A percentile compares a stretch with the other conserved stretches of the same genome.
These are phyloP conservation scores for Cryphonectria carpinicola DNA, from an alignment of 2,329 filamentous ascomycete species.

Conservation along the genomic window DNA sequence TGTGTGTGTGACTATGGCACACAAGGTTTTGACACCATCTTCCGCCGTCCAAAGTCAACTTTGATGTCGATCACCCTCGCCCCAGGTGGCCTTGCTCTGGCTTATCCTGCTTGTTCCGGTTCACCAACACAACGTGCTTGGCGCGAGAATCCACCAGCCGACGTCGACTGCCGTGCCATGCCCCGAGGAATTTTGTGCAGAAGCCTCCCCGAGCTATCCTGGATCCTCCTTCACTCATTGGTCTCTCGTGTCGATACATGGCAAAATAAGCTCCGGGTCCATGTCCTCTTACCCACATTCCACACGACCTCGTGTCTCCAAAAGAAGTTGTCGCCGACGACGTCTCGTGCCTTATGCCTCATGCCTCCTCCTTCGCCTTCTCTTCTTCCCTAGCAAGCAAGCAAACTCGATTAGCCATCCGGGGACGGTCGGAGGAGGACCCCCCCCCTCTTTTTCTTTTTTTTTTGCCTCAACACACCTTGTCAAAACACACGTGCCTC, in stretches of 20 bases:
- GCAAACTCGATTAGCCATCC: neutral
- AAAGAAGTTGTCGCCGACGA: neutral
- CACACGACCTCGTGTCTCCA: neutral
- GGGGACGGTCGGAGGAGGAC: neutral
- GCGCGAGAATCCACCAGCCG: neutral
- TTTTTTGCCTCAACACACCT: neutral
- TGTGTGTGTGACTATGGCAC: neutral
- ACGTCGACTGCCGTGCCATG: neutral
- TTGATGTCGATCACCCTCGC: neutral
- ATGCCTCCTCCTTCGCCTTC: too few relatives aligned
- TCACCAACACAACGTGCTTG: neutral
- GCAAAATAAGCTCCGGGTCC: neutral
- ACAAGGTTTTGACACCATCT: conserved; percentile 15
- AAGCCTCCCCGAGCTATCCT: neutral
- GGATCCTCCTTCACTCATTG: neutral
- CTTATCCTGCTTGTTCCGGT: neutral
- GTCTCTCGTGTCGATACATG: neutral
- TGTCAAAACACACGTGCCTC: neutral
- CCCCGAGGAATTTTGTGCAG: neutral
- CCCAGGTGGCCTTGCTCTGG: neutral
- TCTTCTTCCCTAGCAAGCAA: neutral
- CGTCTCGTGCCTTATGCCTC: neutral
- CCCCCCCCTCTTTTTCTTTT: too few relatives aligned
- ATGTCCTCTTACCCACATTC: neutral
- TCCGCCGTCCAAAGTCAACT: conserved; percentile 14